Evolutionary conservation across 23 red algal species (phyloP).

Genomic region (Pyropia yezoensis): DNA sequence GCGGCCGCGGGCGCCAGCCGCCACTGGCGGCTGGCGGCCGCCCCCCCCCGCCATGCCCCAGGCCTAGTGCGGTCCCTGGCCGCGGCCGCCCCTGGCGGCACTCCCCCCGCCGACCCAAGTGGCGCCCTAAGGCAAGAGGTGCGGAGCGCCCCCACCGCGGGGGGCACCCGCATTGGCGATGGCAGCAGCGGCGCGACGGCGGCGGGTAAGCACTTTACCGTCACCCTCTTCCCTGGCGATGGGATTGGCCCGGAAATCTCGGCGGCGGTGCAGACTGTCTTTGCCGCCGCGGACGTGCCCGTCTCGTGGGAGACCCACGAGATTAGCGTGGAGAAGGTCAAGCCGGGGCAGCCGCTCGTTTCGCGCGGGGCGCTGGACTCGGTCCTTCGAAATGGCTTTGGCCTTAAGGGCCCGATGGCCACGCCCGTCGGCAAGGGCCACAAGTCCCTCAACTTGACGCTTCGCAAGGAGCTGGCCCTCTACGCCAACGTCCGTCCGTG

Average conservation of each 20-base stretch:
- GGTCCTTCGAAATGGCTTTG: slow-evolving; percentile 76
- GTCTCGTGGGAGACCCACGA: slow-evolving; percentile 77
- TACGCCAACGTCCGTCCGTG: slow-evolving; percentile 95
- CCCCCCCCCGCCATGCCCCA: too few relatives aligned
- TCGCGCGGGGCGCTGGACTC: slow-evolving; percentile 67
- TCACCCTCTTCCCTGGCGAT: slow-evolving; percentile 96
- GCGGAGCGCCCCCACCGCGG: too few relatives aligned
- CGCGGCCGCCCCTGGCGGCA: too few relatives aligned
- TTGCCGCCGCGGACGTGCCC: slow-evolving; percentile 74
- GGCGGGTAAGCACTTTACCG: slow-evolving; percentile 19
- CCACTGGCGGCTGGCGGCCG: too few relatives aligned
- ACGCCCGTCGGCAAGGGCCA: slow-evolving; percentile 92
- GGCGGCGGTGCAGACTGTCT: slow-evolving; percentile 65
- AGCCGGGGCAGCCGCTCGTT: slow-evolving; percentile 71
- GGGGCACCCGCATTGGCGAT: too few relatives aligned
- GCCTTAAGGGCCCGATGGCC: slow-evolving; percentile 92
- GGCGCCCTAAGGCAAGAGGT: too few relatives aligned
- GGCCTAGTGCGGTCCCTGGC: too few relatives aligned
- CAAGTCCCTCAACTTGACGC: slow-evolving; percentile 84
- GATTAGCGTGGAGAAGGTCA: slow-evolving; percentile 51
- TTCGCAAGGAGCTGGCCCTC: slow-evolving; percentile 75
- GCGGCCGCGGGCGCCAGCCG: too few relatives aligned
- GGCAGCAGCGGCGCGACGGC: too few relatives aligned
- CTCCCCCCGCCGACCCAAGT: too few relatives aligned
- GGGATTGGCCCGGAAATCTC: slow-evolving; percentile 97